phyloP scores from a whole-genome alignment of 768 basidiomycete species.

The Calocera cornea region DNA sequence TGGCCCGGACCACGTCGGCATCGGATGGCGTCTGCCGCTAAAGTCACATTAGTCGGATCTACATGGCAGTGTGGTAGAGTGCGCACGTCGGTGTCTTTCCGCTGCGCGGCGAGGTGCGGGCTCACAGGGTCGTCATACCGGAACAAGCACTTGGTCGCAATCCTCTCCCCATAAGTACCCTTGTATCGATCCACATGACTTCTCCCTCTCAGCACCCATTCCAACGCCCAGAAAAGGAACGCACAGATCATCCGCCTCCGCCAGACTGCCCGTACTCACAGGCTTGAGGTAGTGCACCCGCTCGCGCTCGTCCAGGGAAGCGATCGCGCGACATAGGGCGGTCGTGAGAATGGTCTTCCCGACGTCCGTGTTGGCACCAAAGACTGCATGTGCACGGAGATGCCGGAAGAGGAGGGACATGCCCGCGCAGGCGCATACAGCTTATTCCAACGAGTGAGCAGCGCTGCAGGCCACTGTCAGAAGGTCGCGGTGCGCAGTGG shows the following conservation, averaged over 20 bases:
- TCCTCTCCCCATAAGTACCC: slow-evolving; percentile 16
- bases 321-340: slow-evolving; percentile 70
- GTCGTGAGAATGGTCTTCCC: slow-evolving; percentile 88
- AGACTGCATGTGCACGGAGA: slow-evolving; percentile 76
- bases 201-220: not conserved
- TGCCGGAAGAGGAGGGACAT: slow-evolving; percentile 81
- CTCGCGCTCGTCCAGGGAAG: slow-evolving; percentile 22
- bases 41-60: not conserved
- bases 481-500: no score
- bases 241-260: slow-evolving; percentile 77
- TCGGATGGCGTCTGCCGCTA: slow-evolving; percentile 29
- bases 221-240: slow-evolving; percentile 15
- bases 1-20: slow-evolving; percentile 46
- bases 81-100: not conserved
- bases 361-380: slow-evolving; percentile 92
- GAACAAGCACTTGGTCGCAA: slow-evolving; percentile 60
- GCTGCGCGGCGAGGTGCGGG: slow-evolving; percentile 70
- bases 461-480: not conserved
- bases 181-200: slow-evolving; percentile 52
- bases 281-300: slow-evolving; percentile 49
- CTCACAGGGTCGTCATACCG: slow-evolving; percentile 82
- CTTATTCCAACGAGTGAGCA: not conserved
- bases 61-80: not conserved
- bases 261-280: slow-evolving; percentile 69
- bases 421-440: not conserved